These are phyloP conservation scores for Oryza punctata DNA, from an alignment of 176 grass and related monocot genomes.

Conservation along the genomic window DNA sequence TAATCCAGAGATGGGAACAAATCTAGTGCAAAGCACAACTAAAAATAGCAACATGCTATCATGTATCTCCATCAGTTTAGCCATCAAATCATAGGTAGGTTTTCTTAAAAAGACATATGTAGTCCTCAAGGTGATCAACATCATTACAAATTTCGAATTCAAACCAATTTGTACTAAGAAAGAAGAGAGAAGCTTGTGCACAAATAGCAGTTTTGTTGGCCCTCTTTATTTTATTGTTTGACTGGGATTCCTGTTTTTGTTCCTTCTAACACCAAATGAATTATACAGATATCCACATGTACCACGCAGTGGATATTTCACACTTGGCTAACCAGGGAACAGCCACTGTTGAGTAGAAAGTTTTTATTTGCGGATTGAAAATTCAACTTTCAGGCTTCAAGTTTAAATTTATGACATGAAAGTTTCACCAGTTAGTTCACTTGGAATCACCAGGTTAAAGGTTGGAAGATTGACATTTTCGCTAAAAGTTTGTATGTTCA, in stretches of 20 bases:
- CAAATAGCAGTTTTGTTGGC: constrained; percentile 1
- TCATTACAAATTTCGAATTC: neutral
- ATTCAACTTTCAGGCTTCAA: neutral
- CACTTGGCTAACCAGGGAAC: neutral
- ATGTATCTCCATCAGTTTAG: neutral
- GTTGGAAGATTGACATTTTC: neutral
- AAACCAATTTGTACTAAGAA: neutral
- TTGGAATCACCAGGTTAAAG: neutral
- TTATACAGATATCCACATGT: neutral
- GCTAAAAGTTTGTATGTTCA: neutral
- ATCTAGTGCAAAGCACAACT: neutral
- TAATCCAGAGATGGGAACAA: neutral
- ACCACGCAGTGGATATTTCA: too few relatives aligned
- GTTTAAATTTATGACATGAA: neutral
- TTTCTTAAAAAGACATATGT: constrained; percentile 1
- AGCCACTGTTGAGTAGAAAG: neutral
- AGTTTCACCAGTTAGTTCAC: neutral
- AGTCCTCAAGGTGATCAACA: neutral
- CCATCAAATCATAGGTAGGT: neutral
- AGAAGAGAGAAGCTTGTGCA: neutral
- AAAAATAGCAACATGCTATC: neutral
- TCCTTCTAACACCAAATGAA: neutral
- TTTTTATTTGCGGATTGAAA: neutral
- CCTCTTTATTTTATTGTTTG: neutral
- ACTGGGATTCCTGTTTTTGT: neutral